Conservation (phyloP, 768 basidiomycete species). For the Tulasnella sp. region DNA sequence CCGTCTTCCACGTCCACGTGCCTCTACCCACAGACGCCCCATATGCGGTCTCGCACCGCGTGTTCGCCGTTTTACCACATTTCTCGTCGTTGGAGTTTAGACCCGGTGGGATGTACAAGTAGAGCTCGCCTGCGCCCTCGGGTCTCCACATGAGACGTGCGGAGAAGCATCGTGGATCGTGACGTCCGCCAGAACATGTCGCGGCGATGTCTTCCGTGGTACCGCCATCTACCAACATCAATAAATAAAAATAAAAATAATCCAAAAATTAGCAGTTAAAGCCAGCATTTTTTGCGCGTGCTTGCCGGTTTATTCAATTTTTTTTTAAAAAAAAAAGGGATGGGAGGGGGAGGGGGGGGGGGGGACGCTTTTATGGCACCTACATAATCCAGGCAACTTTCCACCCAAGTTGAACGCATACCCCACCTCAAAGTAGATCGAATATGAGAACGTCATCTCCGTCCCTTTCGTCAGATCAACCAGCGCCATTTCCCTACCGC, state of each 20-base stretch:
- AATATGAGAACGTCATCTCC: constrained; percentile 41
- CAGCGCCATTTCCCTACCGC: constrained; percentile 32
- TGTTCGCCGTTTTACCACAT: constrained; percentile 35
- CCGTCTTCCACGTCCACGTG: constrained; percentile 47
- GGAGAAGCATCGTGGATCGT: constrained; percentile 51
- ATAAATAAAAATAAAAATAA: constrained; percentile 6
- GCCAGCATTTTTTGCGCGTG: too few relatives aligned
- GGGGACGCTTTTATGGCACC: constrained; percentile 20
- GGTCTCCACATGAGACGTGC: constrained; percentile 64
- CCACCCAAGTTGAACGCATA: constrained; percentile 57
- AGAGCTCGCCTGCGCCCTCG: constrained; percentile 50
- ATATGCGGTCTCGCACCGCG: constrained; percentile 45
- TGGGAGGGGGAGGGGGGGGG: too few relatives aligned
- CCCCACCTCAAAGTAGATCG: constrained; percentile 48
- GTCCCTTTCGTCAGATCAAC: background rate
- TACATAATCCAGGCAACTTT: constrained; percentile 62
- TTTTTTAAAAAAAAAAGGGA: too few relatives aligned
- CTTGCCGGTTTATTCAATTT: too few relatives aligned
- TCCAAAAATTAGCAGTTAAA: constrained; percentile 2
- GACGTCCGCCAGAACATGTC: constrained; percentile 54
- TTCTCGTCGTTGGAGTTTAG: background rate
- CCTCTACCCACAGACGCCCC: constrained; percentile 61
- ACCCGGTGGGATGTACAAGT: constrained; percentile 53
- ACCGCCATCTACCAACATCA: constrained; percentile 39
- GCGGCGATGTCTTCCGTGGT: constrained; percentile 36